Evolutionary conservation across 345 rosid species (phyloP).

Genomic region (Firmiana major): DNA sequence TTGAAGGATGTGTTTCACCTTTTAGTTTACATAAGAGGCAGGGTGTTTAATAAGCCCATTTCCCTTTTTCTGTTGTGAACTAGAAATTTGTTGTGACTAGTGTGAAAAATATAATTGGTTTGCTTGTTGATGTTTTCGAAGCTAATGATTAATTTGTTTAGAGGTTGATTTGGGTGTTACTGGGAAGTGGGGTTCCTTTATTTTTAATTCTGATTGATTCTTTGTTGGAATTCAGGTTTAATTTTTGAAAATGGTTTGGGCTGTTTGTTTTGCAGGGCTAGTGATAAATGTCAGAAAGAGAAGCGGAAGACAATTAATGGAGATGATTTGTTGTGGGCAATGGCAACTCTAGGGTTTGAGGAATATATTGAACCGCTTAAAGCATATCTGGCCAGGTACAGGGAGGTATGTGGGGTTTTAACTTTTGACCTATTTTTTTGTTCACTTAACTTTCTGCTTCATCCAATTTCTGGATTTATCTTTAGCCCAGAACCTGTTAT

Average conservation of each 20-base stretch:
- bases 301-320: slow-evolving; percentile 77
- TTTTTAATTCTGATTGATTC: background rate
- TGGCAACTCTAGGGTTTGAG: slow-evolving; percentile 74
- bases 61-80: background rate
- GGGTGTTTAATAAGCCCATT: background rate
- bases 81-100: background rate
- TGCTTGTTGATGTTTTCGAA: background rate
- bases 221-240: background rate
- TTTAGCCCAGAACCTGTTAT: background rate
- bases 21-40: background rate
- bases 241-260: background rate
- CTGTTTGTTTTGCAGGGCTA: slow-evolving; percentile 42
- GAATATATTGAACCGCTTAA: slow-evolving; percentile 63
- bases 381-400: slow-evolving; percentile 54
- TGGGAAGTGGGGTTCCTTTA: background rate
- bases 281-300: slow-evolving; percentile 69
- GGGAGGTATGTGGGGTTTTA: slow-evolving; percentile 41
- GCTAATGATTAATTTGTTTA: background rate
- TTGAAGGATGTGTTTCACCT: background rate
- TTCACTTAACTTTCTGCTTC: background rate
- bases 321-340: slow-evolving; percentile 77
- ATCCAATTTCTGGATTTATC: background rate
- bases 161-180: background rate
- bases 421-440: background rate
- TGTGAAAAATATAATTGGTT: background rate